Evolutionary conservation across 2,329 filamentous ascomycete species (phyloP), one percentile per base, ranked within the genome.

Genomic region (Mariannaea elegans): DNA sequence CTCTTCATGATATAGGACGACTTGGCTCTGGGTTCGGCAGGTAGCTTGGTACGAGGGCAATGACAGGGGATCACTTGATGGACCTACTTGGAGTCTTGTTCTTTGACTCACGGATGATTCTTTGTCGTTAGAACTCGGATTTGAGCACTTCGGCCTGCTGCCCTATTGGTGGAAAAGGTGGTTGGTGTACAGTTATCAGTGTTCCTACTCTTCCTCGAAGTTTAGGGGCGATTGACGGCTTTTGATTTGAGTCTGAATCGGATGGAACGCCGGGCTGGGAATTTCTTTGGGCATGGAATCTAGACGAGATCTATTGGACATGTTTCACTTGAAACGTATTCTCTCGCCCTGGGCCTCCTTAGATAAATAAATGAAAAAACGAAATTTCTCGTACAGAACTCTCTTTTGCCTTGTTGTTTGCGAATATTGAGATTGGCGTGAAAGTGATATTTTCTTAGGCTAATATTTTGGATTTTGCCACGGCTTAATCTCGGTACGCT

Each of bases 1-100:
- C 39, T 52, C 44, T 57, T 68, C 56, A 69, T 59, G 68, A 69
- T 59, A 64, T 62, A 46, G 63, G 59, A 70, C 57, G 68, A 71
- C 61, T 61, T 63, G 49, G 58, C 57, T 52, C 54, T 49, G 44
- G 52, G 39, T 46, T 41, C 48, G 36, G 41, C 18, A 19, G 56
- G 29, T 36, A 36, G 45, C 18, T 51, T 51, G 41, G 24, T 42
- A 29, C 39, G 42, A 51, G 51, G 48, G 21, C 48, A 44, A 51
- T 19, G 47, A 23, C 38, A 48, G 47, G 24, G 29, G 47, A 48
- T 50, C 27, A 36, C 23, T 32, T 29, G 44, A 47, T 10, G 32
- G 45, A 50, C 23, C 27, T 46, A 38, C 24, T 29, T 31, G 16
- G 23, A 39, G 34, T n/a, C n/a, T 41, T 19, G 16, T 5, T 5